These are phyloP conservation scores for Dryadomyces quercus-mongolicae DNA, from an alignment of 2,329 filamentous ascomycete genomes.

Conservation along the genomic window DNA sequence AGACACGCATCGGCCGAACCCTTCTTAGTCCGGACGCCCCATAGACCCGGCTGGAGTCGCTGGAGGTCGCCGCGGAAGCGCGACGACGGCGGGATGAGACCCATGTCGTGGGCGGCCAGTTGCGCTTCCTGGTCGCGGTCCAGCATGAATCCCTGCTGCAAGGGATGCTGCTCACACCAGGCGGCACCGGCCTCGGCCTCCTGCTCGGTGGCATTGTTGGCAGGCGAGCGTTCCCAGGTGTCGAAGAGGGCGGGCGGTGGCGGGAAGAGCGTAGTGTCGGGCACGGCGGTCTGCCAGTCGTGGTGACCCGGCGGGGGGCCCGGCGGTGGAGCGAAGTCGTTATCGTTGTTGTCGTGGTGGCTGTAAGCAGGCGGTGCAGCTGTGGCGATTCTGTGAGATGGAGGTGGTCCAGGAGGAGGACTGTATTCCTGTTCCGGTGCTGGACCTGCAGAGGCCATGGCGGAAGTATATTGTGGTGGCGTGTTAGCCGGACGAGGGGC, in stretches of 20 bases:
- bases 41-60: constrained; percentile 35
- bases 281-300: constrained; percentile 59
- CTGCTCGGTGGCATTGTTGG: constrained; percentile 47
- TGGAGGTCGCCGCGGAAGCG: constrained; percentile 34
- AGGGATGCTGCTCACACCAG: constrained; percentile 52
- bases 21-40: constrained; percentile 29
- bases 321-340: constrained; percentile 17
- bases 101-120: constrained; percentile 38
- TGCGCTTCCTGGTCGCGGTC: constrained; percentile 18
- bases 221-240: constrained; percentile 51
- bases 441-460: too few species aligned
- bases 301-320: constrained; percentile 32
- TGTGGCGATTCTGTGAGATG: constrained; percentile 7
- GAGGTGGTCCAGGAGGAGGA: constrained; percentile 11
- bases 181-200: constrained; percentile 44
- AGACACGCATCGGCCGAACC: constrained; percentile 49
- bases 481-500: not conserved
- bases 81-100: constrained; percentile 36
- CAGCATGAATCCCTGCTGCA: constrained; percentile 35
- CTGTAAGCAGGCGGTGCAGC: not conserved
- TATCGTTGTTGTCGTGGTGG: constrained; percentile 1
- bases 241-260: constrained; percentile 57
- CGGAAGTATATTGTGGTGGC: not conserved
- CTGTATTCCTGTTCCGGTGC: too few species aligned
- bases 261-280: constrained; percentile 60